Percentiles rank a stretch among this genome's conserved stretches.
Evolutionary conservation across 495 filamentous ascomycete species (phyloP).

Genomic region (Aspergillus homomorphus): DNA sequence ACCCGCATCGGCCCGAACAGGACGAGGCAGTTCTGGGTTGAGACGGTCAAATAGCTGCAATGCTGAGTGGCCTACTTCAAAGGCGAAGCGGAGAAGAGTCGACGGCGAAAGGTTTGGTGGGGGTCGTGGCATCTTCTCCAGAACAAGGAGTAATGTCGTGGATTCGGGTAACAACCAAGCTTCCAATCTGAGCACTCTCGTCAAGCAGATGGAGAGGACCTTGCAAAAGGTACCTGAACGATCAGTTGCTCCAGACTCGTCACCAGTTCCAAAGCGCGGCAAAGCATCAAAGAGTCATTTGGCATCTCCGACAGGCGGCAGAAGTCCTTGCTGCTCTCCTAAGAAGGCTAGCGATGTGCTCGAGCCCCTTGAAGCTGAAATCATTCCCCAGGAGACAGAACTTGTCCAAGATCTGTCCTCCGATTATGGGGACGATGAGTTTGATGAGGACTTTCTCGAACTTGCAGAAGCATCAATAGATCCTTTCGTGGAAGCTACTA

Average conservation of each 20-base stretch:
- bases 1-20: conserved; percentile 39
- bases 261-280: conserved; percentile 48
- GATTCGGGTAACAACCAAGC: conserved; percentile 48
- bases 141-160: conserved; percentile 51
- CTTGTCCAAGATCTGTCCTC: conserved; percentile 43
- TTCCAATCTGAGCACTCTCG: conserved; percentile 57
- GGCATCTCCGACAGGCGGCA: conserved; percentile 47
- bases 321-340: conserved; percentile 9
- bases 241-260: conserved; percentile 48
- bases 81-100: conserved; percentile 52
- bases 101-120: conserved; percentile 29
- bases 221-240: conserved; percentile 40
- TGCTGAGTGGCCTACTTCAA: conserved; percentile 53
- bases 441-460: conserved; percentile 54
- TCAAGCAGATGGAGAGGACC: conserved; percentile 66
- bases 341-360: conserved; percentile 11
- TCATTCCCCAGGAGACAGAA: conserved; percentile 14
- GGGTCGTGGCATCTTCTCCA: conserved; percentile 44
- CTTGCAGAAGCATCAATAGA: conserved; percentile 39
- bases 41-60: conserved; percentile 74
- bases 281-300: conserved; percentile 35
- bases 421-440: conserved; percentile 60
- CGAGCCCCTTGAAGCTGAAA: conserved; percentile 1
- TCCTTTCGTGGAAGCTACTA: conserved; percentile 27
- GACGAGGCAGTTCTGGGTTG: conserved; percentile 51